Percentiles rank a stretch among this genome's conserved stretches.
These are phyloP conservation scores for Tuber umbilicatum DNA, from an alignment of 495 filamentous ascomycete genomes.

Conservation along the genomic window DNA sequence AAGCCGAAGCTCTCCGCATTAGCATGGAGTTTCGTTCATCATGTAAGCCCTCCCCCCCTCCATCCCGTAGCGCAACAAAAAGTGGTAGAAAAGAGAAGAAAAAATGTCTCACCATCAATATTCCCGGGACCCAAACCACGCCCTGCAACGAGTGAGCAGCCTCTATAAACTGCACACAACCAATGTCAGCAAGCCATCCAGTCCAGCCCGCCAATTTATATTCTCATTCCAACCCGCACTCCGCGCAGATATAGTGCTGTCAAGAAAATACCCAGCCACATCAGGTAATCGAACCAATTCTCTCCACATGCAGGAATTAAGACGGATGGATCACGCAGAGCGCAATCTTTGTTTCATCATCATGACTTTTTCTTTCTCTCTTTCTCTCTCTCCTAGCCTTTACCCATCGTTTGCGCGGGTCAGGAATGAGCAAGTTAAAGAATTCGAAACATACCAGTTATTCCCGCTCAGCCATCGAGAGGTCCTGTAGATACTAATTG, in stretches of 20 bases:
- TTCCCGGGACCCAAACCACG: constrained; percentile 2
- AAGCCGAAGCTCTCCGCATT: constrained; percentile 67
- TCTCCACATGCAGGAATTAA: constrained; percentile 48
- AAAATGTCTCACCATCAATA: constrained; percentile 35
- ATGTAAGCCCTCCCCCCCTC: constrained; percentile 47
- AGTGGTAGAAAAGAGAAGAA: constrained; percentile 28
- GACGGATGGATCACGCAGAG: background rate
- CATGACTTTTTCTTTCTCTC: background rate
- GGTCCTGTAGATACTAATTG: background rate
- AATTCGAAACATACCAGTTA: background rate
- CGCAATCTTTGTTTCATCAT: background rate
- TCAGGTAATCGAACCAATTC: constrained; percentile 53
- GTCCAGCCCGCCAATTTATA: background rate
- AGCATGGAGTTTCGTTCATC: constrained; percentile 84
- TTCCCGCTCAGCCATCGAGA: background rate
- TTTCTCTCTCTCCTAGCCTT: background rate
- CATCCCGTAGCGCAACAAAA: constrained; percentile 11
- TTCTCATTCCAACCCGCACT: background rate
- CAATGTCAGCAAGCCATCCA: background rate
- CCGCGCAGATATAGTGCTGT: background rate
- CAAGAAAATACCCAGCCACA: background rate
- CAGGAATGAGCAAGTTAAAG: background rate
- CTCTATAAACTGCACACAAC: background rate
- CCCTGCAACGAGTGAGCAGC: background rate
- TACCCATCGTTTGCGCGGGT: background rate